A percentile compares a stretch with the other conserved stretches of the same genome.
Evolutionary conservation across 495 filamentous ascomycete species (phyloP).

Genomic region (Neurospora sp.): DNA sequence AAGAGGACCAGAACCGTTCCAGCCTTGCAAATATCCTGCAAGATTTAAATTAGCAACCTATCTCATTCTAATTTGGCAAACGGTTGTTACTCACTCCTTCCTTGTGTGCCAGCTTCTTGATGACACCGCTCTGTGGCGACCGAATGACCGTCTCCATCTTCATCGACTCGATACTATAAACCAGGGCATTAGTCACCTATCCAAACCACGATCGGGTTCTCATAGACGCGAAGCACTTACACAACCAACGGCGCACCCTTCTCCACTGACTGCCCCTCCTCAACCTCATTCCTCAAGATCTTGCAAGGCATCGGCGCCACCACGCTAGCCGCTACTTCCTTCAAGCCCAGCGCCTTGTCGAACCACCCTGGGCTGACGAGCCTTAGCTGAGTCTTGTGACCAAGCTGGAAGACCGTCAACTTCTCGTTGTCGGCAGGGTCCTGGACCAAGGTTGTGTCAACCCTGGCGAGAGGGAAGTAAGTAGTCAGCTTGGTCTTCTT

Average conservation of each 20-base stretch:
- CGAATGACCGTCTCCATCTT: conserved; percentile 99
- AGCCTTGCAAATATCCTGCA: conserved; percentile 49
- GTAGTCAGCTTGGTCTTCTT: conserved; percentile 35
- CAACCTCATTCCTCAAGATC: conserved; percentile 72
- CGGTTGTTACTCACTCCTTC: conserved; percentile 58
- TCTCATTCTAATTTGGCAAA: background rate
- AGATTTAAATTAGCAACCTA: conserved; percentile 5
- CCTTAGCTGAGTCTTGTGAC: conserved; percentile 61
- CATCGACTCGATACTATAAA: conserved; percentile 80
- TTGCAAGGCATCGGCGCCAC: conserved; percentile 90
- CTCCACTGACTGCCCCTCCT: conserved; percentile 67
- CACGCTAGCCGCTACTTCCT: conserved; percentile 72
- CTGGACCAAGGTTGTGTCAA: conserved; percentile 70
- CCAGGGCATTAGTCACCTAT: background rate
- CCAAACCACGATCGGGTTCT: background rate
- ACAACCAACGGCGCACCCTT: conserved; percentile 87
- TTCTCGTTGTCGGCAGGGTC: conserved; percentile 47
- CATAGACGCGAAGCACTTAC: conserved; percentile 25
- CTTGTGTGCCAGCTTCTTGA: conserved; percentile 75
- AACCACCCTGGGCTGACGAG: conserved; percentile 66
- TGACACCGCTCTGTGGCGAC: conserved; percentile 70
- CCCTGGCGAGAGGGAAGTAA: conserved; percentile 66
- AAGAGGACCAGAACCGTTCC: conserved; percentile 48
- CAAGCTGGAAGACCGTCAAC: conserved; percentile 73
- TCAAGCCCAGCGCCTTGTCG: conserved; percentile 74